Percentiles rank a stretch among this genome's conserved stretches.
Conservation (phyloP, 2,329 filamentous ascomycete species). For the Pseudocercospora vitis region DNA sequence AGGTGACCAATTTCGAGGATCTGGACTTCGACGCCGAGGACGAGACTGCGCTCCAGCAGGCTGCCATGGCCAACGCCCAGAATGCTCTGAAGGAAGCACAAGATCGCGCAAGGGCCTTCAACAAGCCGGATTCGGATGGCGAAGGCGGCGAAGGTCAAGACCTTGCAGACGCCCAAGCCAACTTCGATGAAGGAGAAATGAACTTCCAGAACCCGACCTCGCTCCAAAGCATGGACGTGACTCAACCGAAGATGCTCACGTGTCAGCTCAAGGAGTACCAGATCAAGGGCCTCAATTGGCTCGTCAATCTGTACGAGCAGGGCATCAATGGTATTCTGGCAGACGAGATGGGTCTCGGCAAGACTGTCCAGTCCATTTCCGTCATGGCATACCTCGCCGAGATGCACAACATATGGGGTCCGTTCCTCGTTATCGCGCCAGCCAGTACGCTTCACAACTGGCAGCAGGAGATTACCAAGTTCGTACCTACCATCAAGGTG, state of each 20-base stretch:
- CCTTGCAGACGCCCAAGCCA: conserved; percentile 31
- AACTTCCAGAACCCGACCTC: conserved; percentile 99
- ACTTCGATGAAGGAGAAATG: conserved; percentile 94
- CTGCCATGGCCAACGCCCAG: conserved; percentile 92
- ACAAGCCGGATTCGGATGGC: conserved; percentile 59
- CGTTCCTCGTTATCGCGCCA: conserved; percentile 93
- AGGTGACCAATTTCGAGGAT: conserved; percentile 91
- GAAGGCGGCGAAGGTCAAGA: conserved; percentile 55
- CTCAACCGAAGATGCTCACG: conserved; percentile 89
- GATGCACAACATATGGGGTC: conserved; percentile 96
- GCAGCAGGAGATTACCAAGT: conserved; percentile 96
- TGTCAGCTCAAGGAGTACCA: conserved; percentile 98
- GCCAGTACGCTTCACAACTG: conserved; percentile 97
- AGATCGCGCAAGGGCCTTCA: conserved; percentile 89
- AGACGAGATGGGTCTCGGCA: conserved; percentile 99
- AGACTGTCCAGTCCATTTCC: conserved; percentile 97
- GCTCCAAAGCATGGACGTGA: conserved; percentile 88
- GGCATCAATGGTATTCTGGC: conserved; percentile 99
- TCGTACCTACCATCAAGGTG: conserved; percentile 92
- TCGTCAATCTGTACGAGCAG: conserved; percentile 98
- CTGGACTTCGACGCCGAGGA: conserved; percentile 96
- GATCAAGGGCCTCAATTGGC: conserved; percentile 98
- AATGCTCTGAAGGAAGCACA: conserved; percentile 94
- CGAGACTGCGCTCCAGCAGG: conserved; percentile 74
- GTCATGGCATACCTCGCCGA: conserved; percentile 99